These are phyloP conservation scores for Tulasnella calospora DNA, from an alignment of 768 basidiomycete species.

Conservation along the genomic window DNA sequence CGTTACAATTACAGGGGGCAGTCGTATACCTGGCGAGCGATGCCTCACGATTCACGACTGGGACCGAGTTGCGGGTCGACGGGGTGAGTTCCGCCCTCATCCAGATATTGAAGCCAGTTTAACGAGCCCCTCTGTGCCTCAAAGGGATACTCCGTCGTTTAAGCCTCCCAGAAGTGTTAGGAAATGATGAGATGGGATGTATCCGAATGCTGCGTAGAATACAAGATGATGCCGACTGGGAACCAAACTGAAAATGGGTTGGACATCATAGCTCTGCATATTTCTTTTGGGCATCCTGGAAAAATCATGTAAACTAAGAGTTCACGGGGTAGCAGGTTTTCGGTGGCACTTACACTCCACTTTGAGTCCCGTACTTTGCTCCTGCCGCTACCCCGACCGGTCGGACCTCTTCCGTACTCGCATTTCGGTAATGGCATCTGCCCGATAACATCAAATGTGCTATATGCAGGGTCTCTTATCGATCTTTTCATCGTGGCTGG, in stretches of 20 bases:
- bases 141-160: conserved; percentile 17
- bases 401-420: no score
- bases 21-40: conserved; percentile 88
- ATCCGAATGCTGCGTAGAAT: background rate
- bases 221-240: background rate
- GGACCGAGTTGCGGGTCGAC: conserved; percentile 77
- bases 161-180: background rate
- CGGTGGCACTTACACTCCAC: background rate
- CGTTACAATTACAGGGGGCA: conserved; percentile 53
- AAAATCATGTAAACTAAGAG: background rate
- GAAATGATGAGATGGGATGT: background rate
- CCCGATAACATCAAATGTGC: no score
- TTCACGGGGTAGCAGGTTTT: background rate
- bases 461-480: no score
- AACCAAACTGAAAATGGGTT: background rate
- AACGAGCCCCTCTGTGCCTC: background rate
- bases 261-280: conserved; percentile 13
- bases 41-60: conserved; percentile 86
- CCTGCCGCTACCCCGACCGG: no score
- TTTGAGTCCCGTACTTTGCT: background rate
- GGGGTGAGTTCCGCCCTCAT: conserved; percentile 43
- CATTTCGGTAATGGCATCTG: no score
- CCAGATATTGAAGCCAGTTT: background rate
- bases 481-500: no score
- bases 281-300: conserved; percentile 16